Evolutionary conservation across 352 stramenopile genomes (phyloP), one percentile per base, ranked within the genome.

Genomic region (Phytophthora palmivora): DNA sequence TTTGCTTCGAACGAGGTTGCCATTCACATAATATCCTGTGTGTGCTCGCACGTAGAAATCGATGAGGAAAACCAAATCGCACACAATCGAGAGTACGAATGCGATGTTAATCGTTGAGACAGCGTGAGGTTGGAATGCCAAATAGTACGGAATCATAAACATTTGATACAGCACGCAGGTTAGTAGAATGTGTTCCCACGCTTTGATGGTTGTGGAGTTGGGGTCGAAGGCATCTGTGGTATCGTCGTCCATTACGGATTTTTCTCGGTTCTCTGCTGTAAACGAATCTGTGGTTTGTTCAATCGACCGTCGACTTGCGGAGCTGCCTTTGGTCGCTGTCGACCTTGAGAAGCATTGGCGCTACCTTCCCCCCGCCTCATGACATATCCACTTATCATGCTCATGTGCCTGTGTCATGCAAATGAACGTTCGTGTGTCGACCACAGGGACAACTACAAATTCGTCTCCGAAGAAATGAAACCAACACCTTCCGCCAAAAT

Each of bases 181-280:
- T 16, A 94, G 62, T 41, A 94, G 46, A 10, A 81, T 19, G 48
- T 91, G 76, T 14, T 86, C 69, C 84, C 84, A 94, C 0, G 63
- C 45, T 30, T 75, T 76, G 45, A 94, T 67, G 0, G 33, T 55
- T 3, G 15, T 12, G 6, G 70, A 63, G 37, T 82, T 79, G 0
- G 84, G 81, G 34, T 92, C 78, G 33, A 91, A 74, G 0, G 82
- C 78, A 24, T 79, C 62, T 18, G 67, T 68, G 4, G 69, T 39
- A 14, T 83, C 68, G 30, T 76, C 48, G 2, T 78, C 44, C 12
- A 76, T 30, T 2, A 68, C 16, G 0, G 38, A 30, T 19, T 56
- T 74, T 5, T 48, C 37, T 46, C 57, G 38, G 15, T 46, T 53
- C 19, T 75, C 51, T 0, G 66, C 24, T 2, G 48, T 48, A 18